These are phyloP conservation scores for Anthracocystis walkeri DNA, from an alignment of 1,284 basidiomycete species.

Conservation along the genomic window DNA sequence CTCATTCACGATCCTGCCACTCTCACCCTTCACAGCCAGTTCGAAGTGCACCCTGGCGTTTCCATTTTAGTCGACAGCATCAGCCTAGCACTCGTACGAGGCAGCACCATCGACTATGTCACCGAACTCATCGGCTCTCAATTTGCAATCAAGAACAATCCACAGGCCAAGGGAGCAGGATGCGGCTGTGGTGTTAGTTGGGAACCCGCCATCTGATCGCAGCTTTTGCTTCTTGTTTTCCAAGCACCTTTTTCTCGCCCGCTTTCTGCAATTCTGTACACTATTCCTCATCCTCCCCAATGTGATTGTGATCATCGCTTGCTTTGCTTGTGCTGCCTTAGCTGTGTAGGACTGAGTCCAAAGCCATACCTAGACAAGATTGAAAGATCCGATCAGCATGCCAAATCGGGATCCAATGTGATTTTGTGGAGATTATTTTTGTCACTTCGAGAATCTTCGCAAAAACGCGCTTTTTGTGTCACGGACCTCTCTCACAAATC, in stretches of 20 bases:
- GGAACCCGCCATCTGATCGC: constrained; percentile 75
- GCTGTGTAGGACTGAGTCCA: not conserved
- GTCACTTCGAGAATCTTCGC: constrained; percentile 35
- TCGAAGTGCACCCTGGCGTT: constrained; percentile 71
- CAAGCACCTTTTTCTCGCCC: not conserved
- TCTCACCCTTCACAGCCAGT: constrained; percentile 71
- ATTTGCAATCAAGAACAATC: constrained; percentile 83
- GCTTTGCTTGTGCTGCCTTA: not conserved
- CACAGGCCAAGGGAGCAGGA: constrained; percentile 83
- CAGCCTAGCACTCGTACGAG: constrained; percentile 82
- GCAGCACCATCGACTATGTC: constrained; percentile 85
- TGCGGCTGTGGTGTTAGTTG: constrained; percentile 93
- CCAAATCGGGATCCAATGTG: constrained; percentile 1
- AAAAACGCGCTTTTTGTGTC: constrained; percentile 3
- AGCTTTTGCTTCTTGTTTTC: not conserved
- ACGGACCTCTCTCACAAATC: constrained; percentile 7
- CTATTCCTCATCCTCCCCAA: not conserved
- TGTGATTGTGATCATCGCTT: not conserved
- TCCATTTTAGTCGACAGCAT: constrained; percentile 81
- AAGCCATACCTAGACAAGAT: not conserved
- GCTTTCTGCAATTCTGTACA: constrained; percentile 1
- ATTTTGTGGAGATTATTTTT: not conserved
- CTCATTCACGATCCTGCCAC: too few species aligned
- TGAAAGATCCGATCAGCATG: not conserved
- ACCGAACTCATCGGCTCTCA: constrained; percentile 90